Evolutionary conservation across 2,329 filamentous ascomycete species (phyloP).

Genomic region (Colletotrichum abscissum): DNA sequence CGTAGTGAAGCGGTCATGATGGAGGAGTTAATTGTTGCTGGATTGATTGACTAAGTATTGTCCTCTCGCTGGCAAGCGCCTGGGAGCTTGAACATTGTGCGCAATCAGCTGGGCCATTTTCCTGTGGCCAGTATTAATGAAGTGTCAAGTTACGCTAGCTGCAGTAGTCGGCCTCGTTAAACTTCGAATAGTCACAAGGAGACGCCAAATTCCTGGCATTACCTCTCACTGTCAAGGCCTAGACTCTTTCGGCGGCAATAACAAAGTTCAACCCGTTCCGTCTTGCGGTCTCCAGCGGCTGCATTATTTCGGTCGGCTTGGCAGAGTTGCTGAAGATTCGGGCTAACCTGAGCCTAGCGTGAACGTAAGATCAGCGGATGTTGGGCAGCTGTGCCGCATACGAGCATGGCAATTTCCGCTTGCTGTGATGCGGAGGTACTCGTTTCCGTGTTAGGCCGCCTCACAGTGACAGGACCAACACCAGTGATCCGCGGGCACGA

Average conservation of each 20-base stretch:
- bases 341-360: not conserved
- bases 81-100: too few species aligned
- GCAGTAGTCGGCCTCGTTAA: not conserved
- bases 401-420: not conserved
- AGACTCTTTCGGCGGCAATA: not conserved
- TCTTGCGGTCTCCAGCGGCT: not conserved
- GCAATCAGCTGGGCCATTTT: too few species aligned
- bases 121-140: too few species aligned
- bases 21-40: too few species aligned
- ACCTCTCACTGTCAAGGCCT: not conserved
- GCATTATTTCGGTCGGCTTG: not conserved
- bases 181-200: too few species aligned
- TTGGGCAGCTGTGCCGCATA: not conserved
- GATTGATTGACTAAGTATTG: too few species aligned
- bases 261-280: not conserved
- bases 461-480: not conserved
- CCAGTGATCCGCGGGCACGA: not conserved
- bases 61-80: too few species aligned
- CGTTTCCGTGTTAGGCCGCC: not conserved
- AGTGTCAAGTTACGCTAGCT: too few species aligned
- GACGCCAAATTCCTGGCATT: too few species aligned
- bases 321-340: not conserved
- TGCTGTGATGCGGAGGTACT: not conserved
- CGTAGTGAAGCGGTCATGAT: too few species aligned
- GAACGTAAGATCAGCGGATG: not conserved